Base-by-base conservation (phyloP, 2,329 filamentous ascomycete genomes). In the Aureobasidium zeae region DNA sequence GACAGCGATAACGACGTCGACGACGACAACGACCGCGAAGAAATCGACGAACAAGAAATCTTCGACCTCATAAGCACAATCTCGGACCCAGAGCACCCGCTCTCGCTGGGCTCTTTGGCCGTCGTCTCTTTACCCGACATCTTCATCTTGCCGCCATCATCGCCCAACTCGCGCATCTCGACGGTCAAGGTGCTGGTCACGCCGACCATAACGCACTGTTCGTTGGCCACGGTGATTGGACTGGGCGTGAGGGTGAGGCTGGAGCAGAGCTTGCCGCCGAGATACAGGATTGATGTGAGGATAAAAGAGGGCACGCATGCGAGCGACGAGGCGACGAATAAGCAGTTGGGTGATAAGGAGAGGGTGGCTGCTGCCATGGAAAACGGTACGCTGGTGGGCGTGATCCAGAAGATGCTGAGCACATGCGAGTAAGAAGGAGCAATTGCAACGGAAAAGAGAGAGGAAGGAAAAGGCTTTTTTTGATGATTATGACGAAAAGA, bases 101-200 rank as follows among this genome's bases (percentile, higher is more conserved):
- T 95, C 42, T 94, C 89, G 2, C 76, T 98, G 36, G 91, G 88
- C 49, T 87, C 91, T 56, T 74, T 98, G 29, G 87, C 88, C 24
- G 91, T 98, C 41, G 87, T 98, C 53, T 95, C 93, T 53, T 78
- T 98, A n/a, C 81, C 84, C 22, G 91, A 98, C 63, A 95, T 98
- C 55, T 73, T 77, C 56, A 86, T 98, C 53, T 71, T 70, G 36
- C 76, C 80, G 32, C 74, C 82, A 5, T 73, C 81, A n/a, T 74
- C 74, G 25, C 68, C 69, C 48, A 69, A 69, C 70, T 66, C 78
- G 58, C 58, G 75, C 74, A 68, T 87, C 70, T 66, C 81, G 71
- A 79, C 75, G 28, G 86, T 96, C 25, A 74, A 81, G 3, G 86
- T 98, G 31, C 77, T 94, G 56, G 82, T 98, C 53, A 98, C 91